Conservation (phyloP, 345 rosid species). For the Eucalyptus erythrocorys region DNA sequence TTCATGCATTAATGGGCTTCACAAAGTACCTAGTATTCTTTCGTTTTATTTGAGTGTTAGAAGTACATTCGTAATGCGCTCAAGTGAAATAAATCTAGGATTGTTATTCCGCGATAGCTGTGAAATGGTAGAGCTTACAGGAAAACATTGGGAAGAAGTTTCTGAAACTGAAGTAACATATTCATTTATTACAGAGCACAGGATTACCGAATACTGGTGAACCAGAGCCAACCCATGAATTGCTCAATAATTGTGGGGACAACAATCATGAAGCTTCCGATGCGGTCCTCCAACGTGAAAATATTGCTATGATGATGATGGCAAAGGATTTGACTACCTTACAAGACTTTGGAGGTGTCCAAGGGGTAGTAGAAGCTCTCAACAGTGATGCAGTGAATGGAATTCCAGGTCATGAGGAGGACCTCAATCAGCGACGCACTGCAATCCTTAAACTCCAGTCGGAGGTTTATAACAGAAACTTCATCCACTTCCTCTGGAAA, state of each 20-base stretch:
- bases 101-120: background rate
- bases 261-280: background rate
- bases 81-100: background rate
- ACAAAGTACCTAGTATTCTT: background rate
- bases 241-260: background rate
- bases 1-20: background rate
- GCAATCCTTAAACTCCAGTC: background rate
- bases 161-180: background rate
- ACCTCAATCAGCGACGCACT: background rate
- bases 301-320: background rate
- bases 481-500: background rate
- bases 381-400: background rate
- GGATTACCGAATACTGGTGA: background rate
- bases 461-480: background rate
- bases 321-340: background rate
- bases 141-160: background rate
- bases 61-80: background rate
- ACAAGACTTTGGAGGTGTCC: background rate
- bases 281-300: background rate
- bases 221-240: background rate
- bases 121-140: background rate
- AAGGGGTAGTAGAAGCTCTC: background rate
- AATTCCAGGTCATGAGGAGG: background rate
- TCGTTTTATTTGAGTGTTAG: background rate
- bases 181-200: background rate